Conservation (phyloP, 805 yeast genomes). For the Limtongia smithiae region DNA sequence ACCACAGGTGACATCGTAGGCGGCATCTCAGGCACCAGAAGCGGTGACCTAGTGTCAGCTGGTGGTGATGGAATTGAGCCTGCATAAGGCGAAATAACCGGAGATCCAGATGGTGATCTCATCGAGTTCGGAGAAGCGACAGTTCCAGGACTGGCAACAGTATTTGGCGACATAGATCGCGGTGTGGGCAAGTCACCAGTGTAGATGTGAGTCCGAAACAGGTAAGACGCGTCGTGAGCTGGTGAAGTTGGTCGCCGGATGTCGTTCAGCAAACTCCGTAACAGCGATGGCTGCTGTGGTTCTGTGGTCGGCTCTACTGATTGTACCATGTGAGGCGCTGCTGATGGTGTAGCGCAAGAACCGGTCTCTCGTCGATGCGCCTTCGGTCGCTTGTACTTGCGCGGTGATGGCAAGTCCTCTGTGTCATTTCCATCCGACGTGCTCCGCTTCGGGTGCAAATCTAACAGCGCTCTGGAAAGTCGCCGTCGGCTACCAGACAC, state of each 20-base stretch:
- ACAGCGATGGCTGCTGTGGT: slow-evolving; percentile 12
- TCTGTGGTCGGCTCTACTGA: too few relatives aligned
- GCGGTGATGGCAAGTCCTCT: too few relatives aligned
- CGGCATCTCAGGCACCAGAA: slow-evolving; percentile 1
- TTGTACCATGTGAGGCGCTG: background rate
- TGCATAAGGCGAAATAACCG: slow-evolving; percentile 10
- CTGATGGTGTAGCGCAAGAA: background rate
- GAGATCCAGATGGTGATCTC: slow-evolving; percentile 24
- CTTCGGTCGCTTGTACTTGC: slow-evolving; percentile 24
- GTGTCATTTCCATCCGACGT: slow-evolving; percentile 3
- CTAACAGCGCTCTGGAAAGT: slow-evolving; percentile 14
- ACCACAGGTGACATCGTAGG: background rate
- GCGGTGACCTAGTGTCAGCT: slow-evolving; percentile 16
- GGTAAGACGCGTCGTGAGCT: background rate
- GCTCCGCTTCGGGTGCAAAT: slow-evolving; percentile 15
- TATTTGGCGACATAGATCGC: slow-evolving; percentile 18
- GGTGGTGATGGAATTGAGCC: slow-evolving; percentile 19
- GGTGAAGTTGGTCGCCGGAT: slow-evolving; percentile 26
- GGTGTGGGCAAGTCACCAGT: slow-evolving; percentile 18
- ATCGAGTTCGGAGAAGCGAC: background rate
- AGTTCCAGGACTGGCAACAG: slow-evolving; percentile 4
- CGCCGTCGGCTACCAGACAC: slow-evolving; percentile 3
- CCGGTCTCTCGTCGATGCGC: slow-evolving; percentile 15
- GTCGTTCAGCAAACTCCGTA: slow-evolving; percentile 22
- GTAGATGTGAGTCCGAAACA: background rate